Conservation (phyloP, 139 green algal species). For the Picochlorum sp. region DNA sequence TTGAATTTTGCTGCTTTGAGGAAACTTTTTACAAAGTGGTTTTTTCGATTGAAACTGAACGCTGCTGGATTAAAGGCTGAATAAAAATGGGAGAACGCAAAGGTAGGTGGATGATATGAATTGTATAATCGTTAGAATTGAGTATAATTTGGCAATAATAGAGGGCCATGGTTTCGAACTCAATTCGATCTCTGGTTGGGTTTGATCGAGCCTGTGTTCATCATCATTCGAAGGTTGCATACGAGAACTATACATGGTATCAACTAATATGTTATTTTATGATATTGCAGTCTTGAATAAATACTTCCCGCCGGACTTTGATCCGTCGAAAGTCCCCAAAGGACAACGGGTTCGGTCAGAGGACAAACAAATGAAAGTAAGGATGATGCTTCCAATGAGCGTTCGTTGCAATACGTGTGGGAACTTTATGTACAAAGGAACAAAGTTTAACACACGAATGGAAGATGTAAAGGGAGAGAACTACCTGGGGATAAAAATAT, state of each 20-base stretch:
- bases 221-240: too few species aligned
- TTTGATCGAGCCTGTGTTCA: too few species aligned
- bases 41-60: background rate
- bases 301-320: constrained; percentile 67
- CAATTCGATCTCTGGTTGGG: too few species aligned
- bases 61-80: background rate
- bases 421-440: constrained; percentile 97
- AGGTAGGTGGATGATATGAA: too few species aligned
- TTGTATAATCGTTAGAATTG: too few species aligned
- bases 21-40: too few species aligned
- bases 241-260: too few species aligned
- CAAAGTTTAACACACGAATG: constrained; percentile 97
- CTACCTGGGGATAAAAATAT: constrained; percentile 89
- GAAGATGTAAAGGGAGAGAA: constrained; percentile 83
- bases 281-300: constrained; percentile 46
- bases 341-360: constrained; percentile 46
- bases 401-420: constrained; percentile 92
- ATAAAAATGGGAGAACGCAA: background rate
- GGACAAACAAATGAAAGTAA: constrained; percentile 85
- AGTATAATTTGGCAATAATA: too few species aligned
- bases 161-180: too few species aligned
- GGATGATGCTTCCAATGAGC: constrained; percentile 97
- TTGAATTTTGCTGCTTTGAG: too few species aligned
- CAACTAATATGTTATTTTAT: background rate
- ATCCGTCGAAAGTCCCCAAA: constrained; percentile 74